Evolutionary conservation across 352 stramenopile species (phyloP).

Genomic region (Pythium rishiriense): DNA sequence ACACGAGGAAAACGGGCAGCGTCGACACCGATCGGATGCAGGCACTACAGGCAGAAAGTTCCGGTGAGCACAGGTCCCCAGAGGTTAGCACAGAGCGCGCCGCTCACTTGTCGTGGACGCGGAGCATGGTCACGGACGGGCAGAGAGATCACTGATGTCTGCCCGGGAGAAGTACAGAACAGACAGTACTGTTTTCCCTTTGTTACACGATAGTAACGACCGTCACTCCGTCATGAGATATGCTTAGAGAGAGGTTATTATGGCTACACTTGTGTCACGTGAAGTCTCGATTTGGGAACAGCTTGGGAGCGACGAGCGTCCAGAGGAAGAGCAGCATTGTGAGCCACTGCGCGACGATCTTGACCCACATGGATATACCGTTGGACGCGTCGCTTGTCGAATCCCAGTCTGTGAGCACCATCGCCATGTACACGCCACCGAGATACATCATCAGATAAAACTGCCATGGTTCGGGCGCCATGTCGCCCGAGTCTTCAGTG

Average conservation of each 20-base stretch:
- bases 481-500: background rate
- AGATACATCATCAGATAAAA: conserved; percentile 93
- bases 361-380: conserved; percentile 94
- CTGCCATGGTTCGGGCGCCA: conserved; percentile 86
- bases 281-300: conserved; percentile 96
- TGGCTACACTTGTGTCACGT: conserved; percentile 22
- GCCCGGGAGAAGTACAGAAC: background rate
- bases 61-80: background rate
- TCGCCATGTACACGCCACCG: conserved; percentile 92
- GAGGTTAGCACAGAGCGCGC: background rate
- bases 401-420: conserved; percentile 95
- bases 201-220: background rate
- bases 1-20: conserved; percentile 65
- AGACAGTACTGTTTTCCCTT: conserved; percentile 6
- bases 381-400: conserved; percentile 70
- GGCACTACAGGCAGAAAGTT: conserved; percentile 29
- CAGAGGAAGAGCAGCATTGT: conserved; percentile 93
- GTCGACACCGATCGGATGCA: conserved; percentile 62
- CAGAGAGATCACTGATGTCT: background rate
- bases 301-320: conserved; percentile 91
- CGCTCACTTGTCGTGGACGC: conserved; percentile 67
- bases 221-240: background rate
- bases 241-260: background rate
- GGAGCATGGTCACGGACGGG: conserved; percentile 47
- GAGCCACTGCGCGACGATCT: conserved; percentile 93